Conservation (phyloP, 2,329 filamentous ascomycete genomes). For the Madurella fahalii region DNA sequence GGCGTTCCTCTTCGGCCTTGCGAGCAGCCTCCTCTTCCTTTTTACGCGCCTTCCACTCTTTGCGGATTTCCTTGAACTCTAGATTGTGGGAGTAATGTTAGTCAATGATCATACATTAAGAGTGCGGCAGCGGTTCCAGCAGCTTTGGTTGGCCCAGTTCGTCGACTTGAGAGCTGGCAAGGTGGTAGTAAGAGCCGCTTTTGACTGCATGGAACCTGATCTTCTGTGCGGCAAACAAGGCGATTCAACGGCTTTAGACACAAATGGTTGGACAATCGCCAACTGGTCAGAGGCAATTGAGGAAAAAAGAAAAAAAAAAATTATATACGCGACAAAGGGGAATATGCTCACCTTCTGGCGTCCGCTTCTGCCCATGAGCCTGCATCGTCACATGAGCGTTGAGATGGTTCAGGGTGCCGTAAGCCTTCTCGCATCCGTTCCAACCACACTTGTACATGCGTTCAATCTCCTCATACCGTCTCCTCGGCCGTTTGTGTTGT, state of each 20-base stretch:
- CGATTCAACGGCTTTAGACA: not conserved
- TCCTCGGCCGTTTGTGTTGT: constrained; percentile 90
- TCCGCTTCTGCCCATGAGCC: constrained; percentile 88
- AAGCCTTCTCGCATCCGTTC: constrained; percentile 98
- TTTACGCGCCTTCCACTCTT: constrained; percentile 98
- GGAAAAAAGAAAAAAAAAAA: too few relatives aligned
- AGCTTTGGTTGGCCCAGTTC: constrained; percentile 38
- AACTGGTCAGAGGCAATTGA: not conserved
- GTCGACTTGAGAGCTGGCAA: constrained; percentile 39
- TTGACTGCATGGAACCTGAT: not conserved
- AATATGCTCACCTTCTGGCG: constrained; percentile 78
- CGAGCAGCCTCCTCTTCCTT: constrained; percentile 93
- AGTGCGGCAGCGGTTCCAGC: constrained; percentile 29
- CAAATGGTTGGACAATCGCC: not conserved
- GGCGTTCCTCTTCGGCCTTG: constrained; percentile 87
- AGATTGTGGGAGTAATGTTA: constrained; percentile 29
- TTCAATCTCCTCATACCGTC: constrained; percentile 97
- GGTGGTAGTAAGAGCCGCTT: not conserved
- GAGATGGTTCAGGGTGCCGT: constrained; percentile 93
- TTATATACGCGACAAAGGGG: not conserved
- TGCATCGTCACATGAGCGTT: constrained; percentile 99
- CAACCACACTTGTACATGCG: constrained; percentile 99
- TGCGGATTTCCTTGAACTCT: constrained; percentile 99
- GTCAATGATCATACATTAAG: constrained; percentile 20
- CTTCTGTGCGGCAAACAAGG: not conserved